Evolutionary conservation across 148 eudicot genomes (phyloP), one percentile per base, ranked within the genome.

Genomic region (Bassia scoparia): DNA sequence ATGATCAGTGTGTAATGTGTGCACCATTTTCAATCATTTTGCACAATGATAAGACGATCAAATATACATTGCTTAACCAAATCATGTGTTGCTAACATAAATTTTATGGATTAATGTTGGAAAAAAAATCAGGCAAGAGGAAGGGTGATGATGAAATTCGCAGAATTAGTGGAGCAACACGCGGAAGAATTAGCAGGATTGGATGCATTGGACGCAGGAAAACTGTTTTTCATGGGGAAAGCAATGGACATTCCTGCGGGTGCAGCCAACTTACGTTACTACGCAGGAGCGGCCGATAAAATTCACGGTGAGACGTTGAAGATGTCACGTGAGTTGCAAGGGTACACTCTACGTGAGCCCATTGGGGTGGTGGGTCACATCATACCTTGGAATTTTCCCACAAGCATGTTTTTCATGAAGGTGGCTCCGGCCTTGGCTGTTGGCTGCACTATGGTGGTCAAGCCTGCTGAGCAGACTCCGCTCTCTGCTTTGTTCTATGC

Each of bases 381-480:
- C 41, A 87, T 88, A 23, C 97, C 98, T 0, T 95, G 98, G 98
- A 95, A 95, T 68, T 87, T 83, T 69, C 97, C 98, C 0, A 62
- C 80, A 9, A 37, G n/a, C 0, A 82, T 95, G 89, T 89, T 88
- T 41, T 68, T 79, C 41, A 69, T 80, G 84, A 95, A 95, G 81
- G 96, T 91, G 41, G 84, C 84, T 26, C 97, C 98, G 0, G 86
- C 97, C 16, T 79, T 95, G 59, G 97, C 98, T 27, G 93, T 89
- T 29, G 98, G 98, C 0, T 90, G 96, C 74, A 91, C 98, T 78
- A 84, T 95, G 85, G 82, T 95, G 31, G 83, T 95, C n/a, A 95
- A 95, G 78, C 97, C 98, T 1, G 93, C 98, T 3, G 98, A 95
- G 77, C 96, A 89, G 48, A 87, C 97, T 0, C 96, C 97, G 15